Base-by-base conservation (phyloP, 306 rosid species). In the Dalbergia cochinchinensis region DNA sequence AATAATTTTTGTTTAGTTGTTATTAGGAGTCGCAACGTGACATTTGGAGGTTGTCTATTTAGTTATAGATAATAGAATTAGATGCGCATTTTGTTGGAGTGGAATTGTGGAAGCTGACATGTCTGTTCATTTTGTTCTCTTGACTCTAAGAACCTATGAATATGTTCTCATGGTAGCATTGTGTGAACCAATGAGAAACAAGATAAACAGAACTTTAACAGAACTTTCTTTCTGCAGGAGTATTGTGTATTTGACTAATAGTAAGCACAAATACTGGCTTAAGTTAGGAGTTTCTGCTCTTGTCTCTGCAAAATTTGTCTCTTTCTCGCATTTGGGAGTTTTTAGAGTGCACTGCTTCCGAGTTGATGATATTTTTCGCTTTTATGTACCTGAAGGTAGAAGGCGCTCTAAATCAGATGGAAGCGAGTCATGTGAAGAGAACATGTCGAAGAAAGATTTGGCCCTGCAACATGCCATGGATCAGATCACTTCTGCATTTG, bases 381-480 rank as follows among this genome's bases (percentile, higher is more conserved):
- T 70, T 26, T 72, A 4, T 69, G 41, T 84, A 37, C 50, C 31
- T 37, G 69, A 82, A 95, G 97, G 96, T 74, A 86, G 13, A 82
- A 89, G 75, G 87, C 74, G 79, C 22, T 78, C 90, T 35, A 95
- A 91, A 84, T 87, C 93, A 31, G 91, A 90, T 80, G 95, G 85
- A 79, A 86, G 89, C 78, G 99, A 90, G 39, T 86, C 92, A 4
- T 35, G 79, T 58, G 94, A 86, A 68, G 98, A 95, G 74, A 87
- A 83, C 80, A 11, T 91, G 87, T 92, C 96, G 18, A 91, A 91
- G 94, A 95, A 88, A 85, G 99, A 95, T 47, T 58, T 89, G 74
- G 98, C 98, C 20, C 79, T 95, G 11, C 93, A 88, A 69, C 96
- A 89, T 91, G 99, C 99, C 48, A 51, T 95, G 79, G 99, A 95